phyloP scores from a whole-genome alignment of 2,329 filamentous ascomycete species.

The Lecanicillium sp. region DNA sequence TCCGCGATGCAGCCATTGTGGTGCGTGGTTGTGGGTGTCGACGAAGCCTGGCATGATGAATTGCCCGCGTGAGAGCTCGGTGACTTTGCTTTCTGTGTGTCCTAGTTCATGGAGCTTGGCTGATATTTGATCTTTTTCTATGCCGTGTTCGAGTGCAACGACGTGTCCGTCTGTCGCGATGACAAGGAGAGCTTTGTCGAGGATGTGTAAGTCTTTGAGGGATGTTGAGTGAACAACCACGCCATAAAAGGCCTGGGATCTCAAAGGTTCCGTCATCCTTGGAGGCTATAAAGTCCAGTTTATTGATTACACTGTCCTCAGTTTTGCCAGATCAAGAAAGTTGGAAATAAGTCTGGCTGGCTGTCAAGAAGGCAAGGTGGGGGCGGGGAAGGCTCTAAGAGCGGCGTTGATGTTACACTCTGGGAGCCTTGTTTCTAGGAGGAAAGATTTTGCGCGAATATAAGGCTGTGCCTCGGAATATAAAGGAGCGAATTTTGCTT shows the following conservation, averaged over 20 bases:
- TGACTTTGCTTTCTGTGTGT: slow-evolving; percentile 8
- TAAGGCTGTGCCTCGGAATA: too few relatives aligned
- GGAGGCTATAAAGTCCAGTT: too few relatives aligned
- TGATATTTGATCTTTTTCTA: slow-evolving; percentile 10
- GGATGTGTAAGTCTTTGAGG: slow-evolving; percentile 24
- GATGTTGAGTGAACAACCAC: slow-evolving; percentile 26
- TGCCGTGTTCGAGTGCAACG: slow-evolving; percentile 13
- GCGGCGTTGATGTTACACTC: too few relatives aligned
- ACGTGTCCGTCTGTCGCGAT: slow-evolving; percentile 18
- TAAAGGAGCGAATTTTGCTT: too few relatives aligned
- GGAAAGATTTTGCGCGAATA: too few relatives aligned
- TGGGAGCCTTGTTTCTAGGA: too few relatives aligned
- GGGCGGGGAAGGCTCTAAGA: too few relatives aligned
- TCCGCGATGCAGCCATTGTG: slow-evolving; percentile 42
- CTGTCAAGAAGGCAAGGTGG: too few relatives aligned
- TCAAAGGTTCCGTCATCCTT: background rate
- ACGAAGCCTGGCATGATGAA: slow-evolving; percentile 54
- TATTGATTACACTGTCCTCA: too few relatives aligned
- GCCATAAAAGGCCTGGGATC: slow-evolving; percentile 2
- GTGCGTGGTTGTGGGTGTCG: slow-evolving; percentile 62
- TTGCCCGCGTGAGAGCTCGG: slow-evolving; percentile 27
- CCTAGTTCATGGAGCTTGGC: slow-evolving; percentile 7
- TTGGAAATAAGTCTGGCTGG: too few relatives aligned
- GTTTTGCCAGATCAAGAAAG: too few relatives aligned
- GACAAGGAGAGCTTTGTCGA: slow-evolving; percentile 28